These are phyloP conservation scores for Phaeophleospora eucalypticola DNA, from an alignment of 2,329 filamentous ascomycete species.

Conservation along the genomic window DNA sequence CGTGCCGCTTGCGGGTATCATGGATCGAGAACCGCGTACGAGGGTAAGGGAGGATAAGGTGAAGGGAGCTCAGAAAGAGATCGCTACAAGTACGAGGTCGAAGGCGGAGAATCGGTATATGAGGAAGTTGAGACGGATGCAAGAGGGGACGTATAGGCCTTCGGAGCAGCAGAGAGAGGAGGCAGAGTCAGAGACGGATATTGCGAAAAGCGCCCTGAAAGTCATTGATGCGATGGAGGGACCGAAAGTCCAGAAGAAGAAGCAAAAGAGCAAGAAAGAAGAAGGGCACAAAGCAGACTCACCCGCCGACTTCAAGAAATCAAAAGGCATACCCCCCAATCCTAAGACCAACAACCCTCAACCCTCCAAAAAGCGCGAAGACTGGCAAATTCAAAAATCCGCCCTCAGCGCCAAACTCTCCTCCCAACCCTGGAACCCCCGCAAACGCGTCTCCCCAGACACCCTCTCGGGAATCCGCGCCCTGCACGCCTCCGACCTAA, in stretches of 20 bases:
- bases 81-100: no score
- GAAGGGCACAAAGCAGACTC: slow-evolving; percentile 4
- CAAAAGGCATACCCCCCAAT: neutral
- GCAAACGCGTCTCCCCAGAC: slow-evolving; percentile 85
- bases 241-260: slow-evolving; percentile 1
- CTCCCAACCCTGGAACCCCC: slow-evolving; percentile 70
- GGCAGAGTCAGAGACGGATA: neutral
- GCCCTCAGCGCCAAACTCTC: slow-evolving; percentile 74
- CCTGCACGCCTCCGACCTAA: slow-evolving; percentile 71
- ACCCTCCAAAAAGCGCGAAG: slow-evolving; percentile 35
- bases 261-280: slow-evolving; percentile 7
- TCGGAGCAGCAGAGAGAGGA: no score
- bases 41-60: no score
- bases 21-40: no score
- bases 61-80: neutral
- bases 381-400: slow-evolving; percentile 73
- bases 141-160: slow-evolving; percentile 17
- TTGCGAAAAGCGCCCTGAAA: slow-evolving; percentile 2
- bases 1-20: no score
- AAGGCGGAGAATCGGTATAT: neutral
- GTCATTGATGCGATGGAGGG: slow-evolving; percentile 3
- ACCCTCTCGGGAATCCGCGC: slow-evolving; percentile 85
- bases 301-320: neutral
- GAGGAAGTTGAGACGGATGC: slow-evolving; percentile 16
- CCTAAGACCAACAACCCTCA: neutral